Evolutionary conservation across 345 rosid species (phyloP), one percentile per base, ranked within the genome.

Genomic region (Citrus glauca): DNA sequence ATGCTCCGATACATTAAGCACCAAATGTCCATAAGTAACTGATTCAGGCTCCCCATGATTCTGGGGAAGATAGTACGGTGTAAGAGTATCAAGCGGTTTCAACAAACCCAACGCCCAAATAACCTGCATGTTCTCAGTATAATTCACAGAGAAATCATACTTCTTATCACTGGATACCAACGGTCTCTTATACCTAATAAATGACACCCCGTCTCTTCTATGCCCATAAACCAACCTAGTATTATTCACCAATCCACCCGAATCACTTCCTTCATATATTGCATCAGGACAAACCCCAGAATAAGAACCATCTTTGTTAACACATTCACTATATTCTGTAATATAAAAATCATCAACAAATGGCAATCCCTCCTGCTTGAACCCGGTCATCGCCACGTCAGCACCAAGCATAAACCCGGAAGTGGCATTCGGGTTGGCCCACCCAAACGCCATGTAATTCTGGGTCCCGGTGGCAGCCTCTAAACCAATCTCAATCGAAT

Each of bases 41-140:
- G 66, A 71, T 40, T 69, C 72, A 42, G 87, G 88, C 45, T 91
- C 92, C 16, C 98, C 99, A 63, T 96, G 99, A 85, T 88, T 86
- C 79, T 88, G 97, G 0, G 98, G 99, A n/a, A 94, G 89, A 87
- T 90, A 92, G 76, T 94, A 88, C 69, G 94, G 94, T 64, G 91
- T 82, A 62, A 92, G 82, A 68, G 84, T 28, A 85, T 96, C 97
- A 0, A 98, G 97, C 0, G 97, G 97, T 84, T 88, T 96, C 83
- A 96, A 85, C 88, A 88, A 81, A 81, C 99, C 99, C 79, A 96
- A 71, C 30, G 99, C 97, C 99, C 97, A 96, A 79, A 96, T 90
- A 74, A 94, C 94, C 0, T 88, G 91, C 82, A 85, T 81, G 22
- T 78, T 88, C 9, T 79, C 83, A 2, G 78, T 88, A 73, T 82